phyloP scores from a whole-genome alignment of 148 eudicot species.

The Vaccinium vitisidaea region DNA sequence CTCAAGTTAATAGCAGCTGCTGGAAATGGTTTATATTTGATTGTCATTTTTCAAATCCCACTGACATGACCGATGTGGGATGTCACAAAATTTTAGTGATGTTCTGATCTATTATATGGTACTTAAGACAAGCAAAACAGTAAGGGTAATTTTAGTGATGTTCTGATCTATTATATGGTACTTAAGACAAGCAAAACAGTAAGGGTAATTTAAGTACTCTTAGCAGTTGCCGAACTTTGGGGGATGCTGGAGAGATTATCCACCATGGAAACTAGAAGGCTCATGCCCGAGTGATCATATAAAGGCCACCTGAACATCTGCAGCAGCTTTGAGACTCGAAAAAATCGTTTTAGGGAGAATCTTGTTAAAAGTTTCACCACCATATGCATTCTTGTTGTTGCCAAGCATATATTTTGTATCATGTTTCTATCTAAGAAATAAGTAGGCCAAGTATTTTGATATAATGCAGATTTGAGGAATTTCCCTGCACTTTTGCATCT shows the following conservation, averaged over 20 bases:
- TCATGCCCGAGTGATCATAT: background rate
- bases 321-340: background rate
- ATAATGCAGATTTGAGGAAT: conserved; percentile 64
- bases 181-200: background rate
- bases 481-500: conserved; percentile 53
- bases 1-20: too few species aligned
- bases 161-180: background rate
- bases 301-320: background rate
- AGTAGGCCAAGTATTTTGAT: conserved; percentile 8
- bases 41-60: too few species aligned
- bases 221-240: background rate
- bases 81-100: background rate
- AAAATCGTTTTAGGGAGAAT: background rate
- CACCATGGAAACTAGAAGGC: background rate
- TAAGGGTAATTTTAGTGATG: background rate
- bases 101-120: background rate
- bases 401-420: background rate
- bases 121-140: background rate
- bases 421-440: background rate
- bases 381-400: background rate
- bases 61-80: too few species aligned
- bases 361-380: background rate
- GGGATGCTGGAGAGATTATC: background rate
- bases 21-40: too few species aligned
- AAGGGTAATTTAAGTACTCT: background rate